Base-by-base conservation (phyloP, 768 basidiomycete genomes). In the Harrya chromipes region DNA sequence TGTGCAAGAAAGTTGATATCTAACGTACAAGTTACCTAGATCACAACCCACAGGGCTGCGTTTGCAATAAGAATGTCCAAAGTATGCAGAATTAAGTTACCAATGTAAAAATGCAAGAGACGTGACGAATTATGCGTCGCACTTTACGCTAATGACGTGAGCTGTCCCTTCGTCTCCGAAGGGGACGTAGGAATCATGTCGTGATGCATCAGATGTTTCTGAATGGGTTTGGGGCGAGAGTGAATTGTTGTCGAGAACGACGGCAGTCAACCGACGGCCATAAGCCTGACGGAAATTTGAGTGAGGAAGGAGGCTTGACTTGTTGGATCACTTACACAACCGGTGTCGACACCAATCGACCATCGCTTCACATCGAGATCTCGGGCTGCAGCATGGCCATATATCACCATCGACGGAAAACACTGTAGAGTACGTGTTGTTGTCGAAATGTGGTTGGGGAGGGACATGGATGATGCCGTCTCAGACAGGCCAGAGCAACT, bases 281-380 rank as follows among this genome's bases (percentile, higher is more conserved):
- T 90, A 86, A 37, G 82, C 72, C 76, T 82, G 33, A 46, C 16
- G 33, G 46, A 19, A 36, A 35, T 19, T 9, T 31, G 11, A 7
- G 24, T 57, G 19, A 49, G 47, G 47, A 27, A 3, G 47, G 47
- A 27, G 2, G 24, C 19, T 14, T 10, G 33, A 27, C 10, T 14
- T 20, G 31, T 16, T 1, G 10, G 17, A 34, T 40, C 37, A 73
- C 84, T 65, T 64, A 92, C 88, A 61, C 93, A 95, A 11, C 90
- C 94, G 0, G 87, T 78, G 65, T 98, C 94, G 29, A 95, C 68
- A 2, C 94, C 94, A 52, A 93, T 71, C 3, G 84, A 81, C 86
- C 87, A 95, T 19, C 87, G 75, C 53, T 87, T 85, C 56, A 92
- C 67, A 64, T 94, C 90, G 12, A 97, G 74, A 12, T 88, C 90